A percentile compares a stretch with the other conserved stretches of the same genome.
These are phyloP conservation scores for Botrytis pseudocinerea DNA, from an alignment of 2,329 filamentous ascomycete genomes.

Conservation along the genomic window DNA sequence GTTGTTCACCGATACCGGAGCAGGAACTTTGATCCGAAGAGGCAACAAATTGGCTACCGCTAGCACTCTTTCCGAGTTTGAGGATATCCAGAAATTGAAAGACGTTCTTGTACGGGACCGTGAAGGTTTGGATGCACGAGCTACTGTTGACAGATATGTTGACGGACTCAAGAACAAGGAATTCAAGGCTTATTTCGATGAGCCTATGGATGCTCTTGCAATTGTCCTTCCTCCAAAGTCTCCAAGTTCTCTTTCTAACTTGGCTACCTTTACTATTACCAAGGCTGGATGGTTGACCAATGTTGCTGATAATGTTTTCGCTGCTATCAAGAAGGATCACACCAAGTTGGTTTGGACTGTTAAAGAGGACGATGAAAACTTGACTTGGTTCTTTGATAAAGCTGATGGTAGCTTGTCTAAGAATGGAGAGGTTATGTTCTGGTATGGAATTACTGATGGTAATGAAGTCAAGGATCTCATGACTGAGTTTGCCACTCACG, in stretches of 20 bases:
- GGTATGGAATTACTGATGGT: conserved; percentile 77
- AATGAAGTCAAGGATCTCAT: conserved; percentile 82
- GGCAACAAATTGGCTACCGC: conserved; percentile 85
- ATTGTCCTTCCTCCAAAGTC: conserved; percentile 77
- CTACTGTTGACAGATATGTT: conserved; percentile 84
- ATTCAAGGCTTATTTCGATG: conserved; percentile 94
- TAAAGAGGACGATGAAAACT: conserved; percentile 90
- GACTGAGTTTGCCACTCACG: conserved; percentile 79
- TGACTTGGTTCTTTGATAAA: conserved; percentile 98
- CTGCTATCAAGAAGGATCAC: conserved; percentile 90
- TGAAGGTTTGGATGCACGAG: conserved; percentile 76
- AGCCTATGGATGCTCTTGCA: conserved; percentile 87
- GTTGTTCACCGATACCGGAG: conserved; percentile 92
- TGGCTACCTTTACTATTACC: conserved; percentile 89
- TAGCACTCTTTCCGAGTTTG: conserved; percentile 70
- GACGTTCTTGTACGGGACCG: conserved; percentile 78
- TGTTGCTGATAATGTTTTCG: conserved; percentile 92
- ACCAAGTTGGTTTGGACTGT: conserved; percentile 95
- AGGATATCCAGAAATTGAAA: conserved; percentile 75
- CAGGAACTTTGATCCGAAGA: conserved; percentile 86
- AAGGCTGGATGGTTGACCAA: conserved; percentile 95
- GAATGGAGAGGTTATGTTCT: conserved; percentile 89
- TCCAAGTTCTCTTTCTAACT: conserved; percentile 70
- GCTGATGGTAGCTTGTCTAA: conserved; percentile 87
- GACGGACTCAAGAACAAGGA: conserved; percentile 72